phyloP scores from a whole-genome alignment of 768 basidiomycete genomes.

The Amanita subjunquillea region DNA sequence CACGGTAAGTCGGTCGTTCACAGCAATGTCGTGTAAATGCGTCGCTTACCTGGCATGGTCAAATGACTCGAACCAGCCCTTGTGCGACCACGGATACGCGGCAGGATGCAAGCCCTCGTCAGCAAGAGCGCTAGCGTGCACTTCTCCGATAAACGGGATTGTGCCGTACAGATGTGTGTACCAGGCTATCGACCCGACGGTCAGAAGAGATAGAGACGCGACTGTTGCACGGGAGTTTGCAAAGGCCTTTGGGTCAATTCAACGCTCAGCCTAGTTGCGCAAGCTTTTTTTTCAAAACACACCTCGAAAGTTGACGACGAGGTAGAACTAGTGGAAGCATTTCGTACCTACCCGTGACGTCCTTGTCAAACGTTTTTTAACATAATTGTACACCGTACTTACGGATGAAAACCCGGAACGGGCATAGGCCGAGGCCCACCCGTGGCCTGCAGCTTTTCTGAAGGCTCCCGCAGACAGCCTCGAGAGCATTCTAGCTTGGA shows the following conservation, averaged over 20 bases:
- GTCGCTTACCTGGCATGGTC: conserved; percentile 83
- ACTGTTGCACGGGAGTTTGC: conserved; percentile 65
- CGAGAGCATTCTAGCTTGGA: conserved; percentile 62
- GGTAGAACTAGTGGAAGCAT: conserved; percentile 57
- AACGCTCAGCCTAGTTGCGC: not conserved
- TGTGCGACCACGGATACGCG: conserved; percentile 85
- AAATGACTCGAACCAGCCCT: conserved; percentile 80
- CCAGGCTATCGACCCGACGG: conserved; percentile 90
- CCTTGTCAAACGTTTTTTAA: conserved; percentile 7
- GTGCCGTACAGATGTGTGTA: conserved; percentile 92
- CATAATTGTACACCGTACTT: conserved; percentile 12
- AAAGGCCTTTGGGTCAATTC: conserved; percentile 37
- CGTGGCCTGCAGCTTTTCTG: conserved; percentile 41
- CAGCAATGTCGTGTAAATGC: not conserved
- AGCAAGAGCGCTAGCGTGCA: conserved; percentile 83
- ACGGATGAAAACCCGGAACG: conserved; percentile 42
- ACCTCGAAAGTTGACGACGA: conserved; percentile 55
- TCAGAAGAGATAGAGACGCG: conserved; percentile 63
- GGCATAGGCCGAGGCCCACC: conserved; percentile 28
- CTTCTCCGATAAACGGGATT: conserved; percentile 84
- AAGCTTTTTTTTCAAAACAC: conserved; percentile 12
- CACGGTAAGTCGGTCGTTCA: not conserved
- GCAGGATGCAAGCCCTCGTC: conserved; percentile 93
- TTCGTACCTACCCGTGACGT: conserved; percentile 44
- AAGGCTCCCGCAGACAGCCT: conserved; percentile 72